Evolutionary conservation across 306 rosid species (phyloP).

Genomic region (Abrus pulchellus): DNA sequence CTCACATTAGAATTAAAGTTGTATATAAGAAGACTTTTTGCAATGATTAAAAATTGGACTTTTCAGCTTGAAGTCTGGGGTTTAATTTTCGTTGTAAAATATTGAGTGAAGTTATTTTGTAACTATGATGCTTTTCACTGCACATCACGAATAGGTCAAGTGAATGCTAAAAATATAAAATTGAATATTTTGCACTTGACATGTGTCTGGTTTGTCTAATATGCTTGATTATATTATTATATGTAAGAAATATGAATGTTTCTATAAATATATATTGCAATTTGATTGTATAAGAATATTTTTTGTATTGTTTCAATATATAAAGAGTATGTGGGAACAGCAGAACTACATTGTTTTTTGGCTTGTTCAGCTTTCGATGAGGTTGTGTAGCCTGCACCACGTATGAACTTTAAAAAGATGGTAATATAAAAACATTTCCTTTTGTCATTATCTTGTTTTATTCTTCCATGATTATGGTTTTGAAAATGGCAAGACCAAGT

Average conservation of each 20-base stretch:
- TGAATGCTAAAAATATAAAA: neutral
- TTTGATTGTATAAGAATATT: neutral
- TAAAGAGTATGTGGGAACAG: conserved; percentile 27
- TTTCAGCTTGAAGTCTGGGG: neutral
- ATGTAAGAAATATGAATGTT: neutral
- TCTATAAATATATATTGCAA: neutral
- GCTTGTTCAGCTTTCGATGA: conserved; percentile 55
- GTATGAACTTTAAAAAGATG: conserved; percentile 44
- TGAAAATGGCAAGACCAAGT: conserved; percentile 63
- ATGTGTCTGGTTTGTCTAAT: conserved; percentile 19
- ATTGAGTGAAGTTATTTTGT: neutral
- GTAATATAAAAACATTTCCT: conserved; percentile 33
- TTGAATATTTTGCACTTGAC: neutral
- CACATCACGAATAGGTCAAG: conserved; percentile 1
- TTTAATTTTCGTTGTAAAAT: neutral
- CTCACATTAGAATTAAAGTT: neutral
- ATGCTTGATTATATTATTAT: conserved; percentile 4
- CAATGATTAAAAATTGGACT: neutral
- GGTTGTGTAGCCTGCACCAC: conserved; percentile 51
- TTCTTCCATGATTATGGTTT: conserved; percentile 74
- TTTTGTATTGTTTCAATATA: neutral
- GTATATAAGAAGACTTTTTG: neutral
- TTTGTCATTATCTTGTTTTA: conserved; percentile 87
- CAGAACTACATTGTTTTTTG: conserved; percentile 45
- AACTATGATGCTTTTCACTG: neutral